A percentile compares a stretch with the other conserved stretches of the same genome.
Evolutionary conservation across 257 asterid genomes (phyloP).

Genomic region (Capsicum chinense): DNA sequence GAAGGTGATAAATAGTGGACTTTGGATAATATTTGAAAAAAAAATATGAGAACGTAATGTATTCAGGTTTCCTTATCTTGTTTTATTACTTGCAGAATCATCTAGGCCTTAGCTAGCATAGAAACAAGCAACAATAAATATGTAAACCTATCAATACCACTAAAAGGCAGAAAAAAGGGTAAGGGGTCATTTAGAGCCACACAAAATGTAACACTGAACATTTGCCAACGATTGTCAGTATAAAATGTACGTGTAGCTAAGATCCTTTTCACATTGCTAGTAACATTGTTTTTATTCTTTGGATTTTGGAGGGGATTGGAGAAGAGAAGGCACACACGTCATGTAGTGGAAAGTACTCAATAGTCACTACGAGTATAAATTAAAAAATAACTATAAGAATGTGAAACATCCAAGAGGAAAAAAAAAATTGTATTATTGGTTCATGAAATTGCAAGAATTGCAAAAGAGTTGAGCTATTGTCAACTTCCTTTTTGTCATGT

Average conservation of each 20-base stretch:
- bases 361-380: neutral
- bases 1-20: constrained; percentile 17
- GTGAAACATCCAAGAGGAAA: neutral
- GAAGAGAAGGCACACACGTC: constrained; percentile 15
- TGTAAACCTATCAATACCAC: constrained; percentile 5
- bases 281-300: neutral
- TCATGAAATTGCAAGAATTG: neutral
- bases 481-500: neutral
- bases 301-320: neutral
- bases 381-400: neutral
- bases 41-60: constrained; percentile 23
- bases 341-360: neutral
- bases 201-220: neutral
- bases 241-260: neutral
- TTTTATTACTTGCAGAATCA: neutral
- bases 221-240: constrained; percentile 10
- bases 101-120: neutral
- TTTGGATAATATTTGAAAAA: constrained; percentile 14
- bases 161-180: constrained; percentile 11
- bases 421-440: neutral
- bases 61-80: constrained; percentile 26
- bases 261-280: constrained; percentile 9
- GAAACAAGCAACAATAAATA: neutral
- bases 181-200: constrained; percentile 21
- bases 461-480: neutral